Evolutionary conservation across 2,329 filamentous ascomycete genomes (phyloP).

Genomic region (Penicillium sp.): DNA sequence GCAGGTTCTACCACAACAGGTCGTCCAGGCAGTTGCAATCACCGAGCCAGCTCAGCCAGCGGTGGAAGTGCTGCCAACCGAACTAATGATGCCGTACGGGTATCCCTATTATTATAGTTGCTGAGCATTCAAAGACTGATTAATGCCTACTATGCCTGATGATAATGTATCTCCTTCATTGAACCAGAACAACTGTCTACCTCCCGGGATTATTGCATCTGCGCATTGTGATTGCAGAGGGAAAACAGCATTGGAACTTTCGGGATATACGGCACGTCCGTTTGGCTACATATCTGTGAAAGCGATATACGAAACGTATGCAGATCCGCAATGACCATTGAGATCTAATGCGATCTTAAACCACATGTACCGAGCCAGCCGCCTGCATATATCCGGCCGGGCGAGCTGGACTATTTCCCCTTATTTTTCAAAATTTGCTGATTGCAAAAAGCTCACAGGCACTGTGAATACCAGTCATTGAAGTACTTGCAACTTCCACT

Average conservation of each 20-base stretch:
- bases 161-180: constrained; percentile 12
- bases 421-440: neutral
- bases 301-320: too few relatives aligned
- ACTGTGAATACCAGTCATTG: constrained; percentile 36
- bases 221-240: too few relatives aligned
- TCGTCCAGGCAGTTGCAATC: neutral
- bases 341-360: too few relatives aligned
- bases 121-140: constrained; percentile 7
- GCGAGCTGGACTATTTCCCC: neutral
- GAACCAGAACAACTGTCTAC: too few relatives aligned
- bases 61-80: constrained; percentile 13
- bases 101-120: constrained; percentile 34
- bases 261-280: neutral
- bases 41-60: constrained; percentile 10
- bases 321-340: too few relatives aligned
- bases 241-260: neutral
- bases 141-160: constrained; percentile 1
- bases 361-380: neutral
- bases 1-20: constrained; percentile 4
- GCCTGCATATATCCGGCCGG: neutral
- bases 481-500: constrained; percentile 28
- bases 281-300: too few relatives aligned
- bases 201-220: too few relatives aligned
- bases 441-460: constrained; percentile 15
- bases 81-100: constrained; percentile 18